Evolutionary conservation across 2,329 filamentous ascomycete species (phyloP).

Genomic region (Macroventuria anomochaeta): DNA sequence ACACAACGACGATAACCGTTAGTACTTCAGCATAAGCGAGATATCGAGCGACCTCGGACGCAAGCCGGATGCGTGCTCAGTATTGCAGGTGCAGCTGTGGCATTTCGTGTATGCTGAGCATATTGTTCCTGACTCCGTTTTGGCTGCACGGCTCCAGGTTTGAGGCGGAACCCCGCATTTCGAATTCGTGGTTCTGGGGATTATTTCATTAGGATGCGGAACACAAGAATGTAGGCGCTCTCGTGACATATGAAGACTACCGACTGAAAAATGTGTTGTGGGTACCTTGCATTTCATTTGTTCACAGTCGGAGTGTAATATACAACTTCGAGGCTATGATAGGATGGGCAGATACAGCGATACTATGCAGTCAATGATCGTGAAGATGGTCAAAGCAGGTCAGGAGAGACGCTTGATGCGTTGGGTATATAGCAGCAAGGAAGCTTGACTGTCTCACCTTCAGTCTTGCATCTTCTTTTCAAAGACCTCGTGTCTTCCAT

Average conservation of each 20-base stretch:
- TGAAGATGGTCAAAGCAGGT: background rate
- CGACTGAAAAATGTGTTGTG: background rate
- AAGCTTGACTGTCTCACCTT: background rate
- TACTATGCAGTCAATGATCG: background rate
- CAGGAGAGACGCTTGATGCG: background rate
- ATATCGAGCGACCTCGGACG: background rate
- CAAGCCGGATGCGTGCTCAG: slow-evolving; percentile 1
- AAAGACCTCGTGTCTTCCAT: background rate
- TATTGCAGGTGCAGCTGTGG: slow-evolving; percentile 9
- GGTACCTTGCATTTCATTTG: slow-evolving; percentile 7
- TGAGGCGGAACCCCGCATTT: slow-evolving; percentile 10
- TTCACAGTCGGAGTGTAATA: slow-evolving; percentile 10
- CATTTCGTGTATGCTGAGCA: slow-evolving; percentile 4
- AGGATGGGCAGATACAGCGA: slow-evolving; percentile 11
- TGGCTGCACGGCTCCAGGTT: slow-evolving; percentile 4
- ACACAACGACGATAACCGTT: background rate
- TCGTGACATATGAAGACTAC: slow-evolving; percentile 1
- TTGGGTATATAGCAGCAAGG: slow-evolving; percentile 6
- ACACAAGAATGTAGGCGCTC: background rate
- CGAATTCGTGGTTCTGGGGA: background rate
- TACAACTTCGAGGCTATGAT: slow-evolving; percentile 9
- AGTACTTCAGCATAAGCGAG: slow-evolving; percentile 9
- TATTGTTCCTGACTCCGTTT: background rate
- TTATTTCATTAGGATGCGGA: slow-evolving; percentile 4
- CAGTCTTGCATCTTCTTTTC: background rate